Percentiles rank a stretch among this genome's conserved stretches.
Evolutionary conservation across 768 basidiomycete genomes (phyloP).

Genomic region (Mycena kentingensis): DNA sequence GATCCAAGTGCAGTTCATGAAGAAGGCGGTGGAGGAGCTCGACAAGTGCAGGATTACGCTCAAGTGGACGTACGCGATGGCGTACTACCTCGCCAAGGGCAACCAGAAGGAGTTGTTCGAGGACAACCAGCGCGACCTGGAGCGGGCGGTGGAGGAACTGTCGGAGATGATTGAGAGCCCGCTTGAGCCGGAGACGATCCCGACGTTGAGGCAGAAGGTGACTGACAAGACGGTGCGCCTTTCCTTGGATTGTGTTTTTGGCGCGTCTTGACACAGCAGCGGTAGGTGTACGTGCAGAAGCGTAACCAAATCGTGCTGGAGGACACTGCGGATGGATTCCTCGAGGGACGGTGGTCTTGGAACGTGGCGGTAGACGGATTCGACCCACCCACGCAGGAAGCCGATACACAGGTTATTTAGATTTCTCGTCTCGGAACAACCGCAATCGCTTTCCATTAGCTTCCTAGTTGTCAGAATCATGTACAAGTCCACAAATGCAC

Average conservation of each 20-base stretch:
- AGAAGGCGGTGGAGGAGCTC: conserved; percentile 93
- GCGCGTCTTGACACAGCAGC: conserved; percentile 2
- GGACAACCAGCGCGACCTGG: conserved; percentile 97
- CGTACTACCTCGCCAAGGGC: conserved; percentile 88
- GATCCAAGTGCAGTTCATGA: conserved; percentile 98
- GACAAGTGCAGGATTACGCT: conserved; percentile 91
- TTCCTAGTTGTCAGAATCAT: too few relatives aligned
- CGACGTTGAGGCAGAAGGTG: conserved; percentile 83
- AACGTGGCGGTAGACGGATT: conserved; percentile 73
- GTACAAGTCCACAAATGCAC: too few relatives aligned
- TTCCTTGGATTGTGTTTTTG: not conserved
- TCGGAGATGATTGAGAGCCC: conserved; percentile 92
- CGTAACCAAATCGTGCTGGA: conserved; percentile 93
- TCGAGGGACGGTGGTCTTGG: conserved; percentile 86
- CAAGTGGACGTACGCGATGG: conserved; percentile 99
- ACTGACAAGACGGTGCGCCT: conserved; percentile 87
- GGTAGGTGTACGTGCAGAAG: conserved; percentile 97
- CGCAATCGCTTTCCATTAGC: too few relatives aligned
- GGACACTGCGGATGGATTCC: conserved; percentile 89
- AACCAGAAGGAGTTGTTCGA: conserved; percentile 96
- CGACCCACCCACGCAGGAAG: conserved; percentile 44
- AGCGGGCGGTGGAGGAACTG: conserved; percentile 92
- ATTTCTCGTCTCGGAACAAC: too few relatives aligned
- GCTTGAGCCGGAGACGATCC: conserved; percentile 82
- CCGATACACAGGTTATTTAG: too few relatives aligned